These are phyloP conservation scores for Lichtheimia ornata DNA, from an alignment of 371 early-diverging fungal species.

Conservation along the genomic window DNA sequence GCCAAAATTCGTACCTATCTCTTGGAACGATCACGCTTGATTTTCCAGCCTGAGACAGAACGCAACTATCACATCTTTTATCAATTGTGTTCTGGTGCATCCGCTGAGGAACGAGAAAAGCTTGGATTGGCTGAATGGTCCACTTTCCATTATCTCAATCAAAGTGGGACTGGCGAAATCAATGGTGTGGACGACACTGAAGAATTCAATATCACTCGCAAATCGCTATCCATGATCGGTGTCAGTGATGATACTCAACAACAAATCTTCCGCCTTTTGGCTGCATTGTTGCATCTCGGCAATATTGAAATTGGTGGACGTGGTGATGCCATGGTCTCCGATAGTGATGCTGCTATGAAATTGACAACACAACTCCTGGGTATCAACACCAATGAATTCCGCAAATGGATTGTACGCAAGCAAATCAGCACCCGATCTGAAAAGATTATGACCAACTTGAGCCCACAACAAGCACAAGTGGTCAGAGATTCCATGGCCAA, in stretches of 20 bases:
- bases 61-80: constrained; percentile 99
- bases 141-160: constrained; percentile 83
- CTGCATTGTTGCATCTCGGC: constrained; percentile 91
- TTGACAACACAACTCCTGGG: constrained; percentile 74
- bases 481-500: constrained; percentile 94
- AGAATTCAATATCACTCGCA: constrained; percentile 85
- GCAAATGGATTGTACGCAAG: constrained; percentile 89
- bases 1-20: constrained; percentile 97
- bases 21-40: constrained; percentile 95
- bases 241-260: constrained; percentile 77
- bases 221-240: constrained; percentile 84
- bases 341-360: constrained; percentile 70
- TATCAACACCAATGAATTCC: constrained; percentile 71
- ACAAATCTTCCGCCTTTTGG: constrained; percentile 86
- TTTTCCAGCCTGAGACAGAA: constrained; percentile 93
- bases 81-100: constrained; percentile 90
- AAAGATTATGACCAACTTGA: constrained; percentile 80
- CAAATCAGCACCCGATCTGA: constrained; percentile 89
- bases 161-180: constrained; percentile 81
- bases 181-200: constrained; percentile 86
- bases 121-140: constrained; percentile 73
- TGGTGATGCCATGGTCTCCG: constrained; percentile 72
- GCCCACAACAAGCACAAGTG: constrained; percentile 73
- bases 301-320: constrained; percentile 83
- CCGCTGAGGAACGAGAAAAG: constrained; percentile 74